Evolutionary conservation across 2,329 filamentous ascomycete species (phyloP).

Genomic region (Cadophora malorum): DNA sequence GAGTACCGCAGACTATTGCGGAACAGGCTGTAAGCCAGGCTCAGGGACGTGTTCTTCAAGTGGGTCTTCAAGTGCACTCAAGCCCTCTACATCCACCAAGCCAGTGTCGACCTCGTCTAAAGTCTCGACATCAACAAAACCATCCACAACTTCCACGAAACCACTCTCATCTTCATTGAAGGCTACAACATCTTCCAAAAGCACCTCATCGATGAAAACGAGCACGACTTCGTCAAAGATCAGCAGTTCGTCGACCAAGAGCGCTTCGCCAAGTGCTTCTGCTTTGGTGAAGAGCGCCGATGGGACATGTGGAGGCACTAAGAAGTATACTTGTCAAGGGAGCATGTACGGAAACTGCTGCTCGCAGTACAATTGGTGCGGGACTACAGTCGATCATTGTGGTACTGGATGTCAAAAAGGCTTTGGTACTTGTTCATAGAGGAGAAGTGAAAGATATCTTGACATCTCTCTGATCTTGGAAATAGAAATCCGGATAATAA

Average conservation of each 20-base stretch:
- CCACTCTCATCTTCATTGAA: slow-evolving; percentile 12
- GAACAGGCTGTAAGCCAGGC: slow-evolving; percentile 41
- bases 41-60: slow-evolving; percentile 27
- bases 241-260: slow-evolving; percentile 14
- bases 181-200: neutral
- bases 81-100: slow-evolving; percentile 15
- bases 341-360: slow-evolving; percentile 40
- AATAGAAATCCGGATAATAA: neutral
- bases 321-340: slow-evolving; percentile 32
- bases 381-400: slow-evolving; percentile 38
- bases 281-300: slow-evolving; percentile 20
- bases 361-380: slow-evolving; percentile 32
- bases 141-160: slow-evolving; percentile 5
- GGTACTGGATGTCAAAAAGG: slow-evolving; percentile 41
- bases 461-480: neutral
- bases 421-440: slow-evolving; percentile 26
- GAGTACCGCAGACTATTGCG: slow-evolving; percentile 42
- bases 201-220: neutral
- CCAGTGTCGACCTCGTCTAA: slow-evolving; percentile 12
- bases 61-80: slow-evolving; percentile 19
- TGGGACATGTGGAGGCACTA: slow-evolving; percentile 34
- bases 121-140: neutral
- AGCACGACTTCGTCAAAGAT: neutral
- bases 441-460: neutral
- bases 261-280: slow-evolving; percentile 9